Evolutionary conservation across 1,284 basidiomycete genomes (phyloP).

Genomic region (Fomitopsis betulina): DNA sequence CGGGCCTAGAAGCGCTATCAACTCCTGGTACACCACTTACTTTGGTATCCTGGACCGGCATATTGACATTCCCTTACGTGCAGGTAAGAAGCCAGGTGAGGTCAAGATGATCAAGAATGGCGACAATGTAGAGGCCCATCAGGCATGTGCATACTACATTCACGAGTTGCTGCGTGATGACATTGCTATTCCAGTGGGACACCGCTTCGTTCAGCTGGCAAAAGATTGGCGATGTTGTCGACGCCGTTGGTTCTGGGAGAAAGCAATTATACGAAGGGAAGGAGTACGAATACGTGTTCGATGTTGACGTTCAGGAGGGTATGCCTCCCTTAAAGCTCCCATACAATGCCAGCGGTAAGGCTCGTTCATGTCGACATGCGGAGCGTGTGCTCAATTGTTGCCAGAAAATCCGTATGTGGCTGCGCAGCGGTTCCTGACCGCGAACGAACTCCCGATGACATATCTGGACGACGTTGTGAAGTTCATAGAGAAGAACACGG

Average conservation of each 20-base stretch:
- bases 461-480: conserved; percentile 91
- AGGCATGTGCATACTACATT: conserved; percentile 44
- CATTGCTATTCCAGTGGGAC: conserved; percentile 62
- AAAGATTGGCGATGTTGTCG: conserved; percentile 95
- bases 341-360: conserved; percentile 81
- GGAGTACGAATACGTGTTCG: conserved; percentile 99
- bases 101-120: conserved; percentile 86
- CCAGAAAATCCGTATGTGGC: conserved; percentile 90
- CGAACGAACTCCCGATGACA: conserved; percentile 77
- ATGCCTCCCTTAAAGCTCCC: conserved; percentile 92
- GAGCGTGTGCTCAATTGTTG: neutral
- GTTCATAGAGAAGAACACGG: conserved; percentile 93
- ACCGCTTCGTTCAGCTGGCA: conserved; percentile 68
- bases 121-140: conserved; percentile 81
- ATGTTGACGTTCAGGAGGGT: conserved; percentile 94
- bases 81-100: conserved; percentile 89
- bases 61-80: conserved; percentile 9
- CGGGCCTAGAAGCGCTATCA: conserved; percentile 77
- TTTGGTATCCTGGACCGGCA: neutral
- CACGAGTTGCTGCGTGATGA: neutral
- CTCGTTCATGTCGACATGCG: neutral
- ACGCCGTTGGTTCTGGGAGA: conserved; percentile 82
- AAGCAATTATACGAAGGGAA: conserved; percentile 89
- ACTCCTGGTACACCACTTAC: conserved; percentile 52
- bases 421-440: conserved; percentile 85